Base-by-base conservation (phyloP, 768 basidiomycete species). In the Tricholoma sp. region DNA sequence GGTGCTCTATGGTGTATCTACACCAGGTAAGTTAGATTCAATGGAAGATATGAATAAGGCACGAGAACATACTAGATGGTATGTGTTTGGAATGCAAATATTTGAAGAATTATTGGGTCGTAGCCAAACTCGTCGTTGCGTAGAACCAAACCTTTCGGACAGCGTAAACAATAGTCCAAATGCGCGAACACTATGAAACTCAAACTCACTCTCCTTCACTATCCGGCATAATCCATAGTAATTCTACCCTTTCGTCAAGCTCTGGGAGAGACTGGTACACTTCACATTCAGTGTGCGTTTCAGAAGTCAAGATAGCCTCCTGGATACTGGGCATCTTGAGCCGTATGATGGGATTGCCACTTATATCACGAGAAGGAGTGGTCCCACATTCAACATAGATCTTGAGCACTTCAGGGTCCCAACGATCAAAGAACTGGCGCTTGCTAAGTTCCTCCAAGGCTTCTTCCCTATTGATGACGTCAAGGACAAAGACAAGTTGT, bases 321-420 rank as follows among this genome's bases (percentile, higher is more conserved):
- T 83, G 84, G 6, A 88, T 58, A 2, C 77, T 76, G 1, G 83
- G 70, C 78, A 80, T 89, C 68, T 90, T 91, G 39, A 93, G 79
- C 41, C 66, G 74, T 9, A 83, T 76, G 1, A 74, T 70, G 0
- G 78, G 76, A 13, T 63, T 61, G 6, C 64, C 64, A 3, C 61
- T 44, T 15, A 67, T 61, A 45, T 73, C 69, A 1, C 55, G 68
- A 50, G 57, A 71, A 37, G 61, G 70, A 59, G 76, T 74, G 4
- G 87, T 70, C 2, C 77, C 89, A 57, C 82, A 76, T 28, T 86
- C 77, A 55, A 89, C 70, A 63, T 91, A 92, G 17, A 74, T 55
- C 34, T 75, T 70, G 20, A 93, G 74, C 3, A 81, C 83, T 0
- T 74, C 78, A 0, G 83, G 81, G 65, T 91, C 77, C 91, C 91